Percentiles rank a stretch among this genome's conserved stretches.
Evolutionary conservation across 2,329 filamentous ascomycete genomes (phyloP).

Genomic region (Calonectria honghensis): DNA sequence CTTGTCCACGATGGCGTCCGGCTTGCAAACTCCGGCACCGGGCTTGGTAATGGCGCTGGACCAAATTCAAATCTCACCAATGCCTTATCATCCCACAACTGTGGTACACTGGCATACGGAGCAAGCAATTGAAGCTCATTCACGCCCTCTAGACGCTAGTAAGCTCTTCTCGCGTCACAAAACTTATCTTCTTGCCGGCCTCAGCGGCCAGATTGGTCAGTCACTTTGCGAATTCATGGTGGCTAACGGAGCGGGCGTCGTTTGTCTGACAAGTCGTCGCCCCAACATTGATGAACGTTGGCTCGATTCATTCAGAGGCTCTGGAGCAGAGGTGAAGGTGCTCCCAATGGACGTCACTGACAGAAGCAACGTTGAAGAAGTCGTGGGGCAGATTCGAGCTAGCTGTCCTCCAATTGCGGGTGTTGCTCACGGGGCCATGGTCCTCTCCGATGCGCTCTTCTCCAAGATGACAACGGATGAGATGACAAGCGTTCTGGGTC

Average conservation of each 20-base stretch:
- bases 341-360: background rate
- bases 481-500: too few species aligned
- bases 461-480: too few species aligned
- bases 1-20: too few species aligned
- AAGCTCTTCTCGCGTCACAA: background rate
- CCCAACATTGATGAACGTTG: background rate
- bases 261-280: background rate
- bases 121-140: background rate
- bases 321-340: background rate
- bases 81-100: too few species aligned
- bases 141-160: background rate
- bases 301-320: background rate
- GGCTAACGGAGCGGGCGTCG: background rate
- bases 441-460: too few species aligned
- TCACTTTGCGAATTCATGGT: background rate
- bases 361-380: too few species aligned
- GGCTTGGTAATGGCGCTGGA: too few species aligned
- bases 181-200: background rate
- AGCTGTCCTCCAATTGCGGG: too few species aligned
- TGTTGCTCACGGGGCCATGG: too few species aligned
- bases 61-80: too few species aligned
- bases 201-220: background rate
- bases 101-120: background rate
- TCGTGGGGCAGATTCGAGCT: too few species aligned
- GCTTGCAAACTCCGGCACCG: too few species aligned